A percentile compares a stretch with the other conserved stretches of the same genome.
phyloP scores from a whole-genome alignment of 108 stramenopile genomes.

The Nitzschia putrida region DNA sequence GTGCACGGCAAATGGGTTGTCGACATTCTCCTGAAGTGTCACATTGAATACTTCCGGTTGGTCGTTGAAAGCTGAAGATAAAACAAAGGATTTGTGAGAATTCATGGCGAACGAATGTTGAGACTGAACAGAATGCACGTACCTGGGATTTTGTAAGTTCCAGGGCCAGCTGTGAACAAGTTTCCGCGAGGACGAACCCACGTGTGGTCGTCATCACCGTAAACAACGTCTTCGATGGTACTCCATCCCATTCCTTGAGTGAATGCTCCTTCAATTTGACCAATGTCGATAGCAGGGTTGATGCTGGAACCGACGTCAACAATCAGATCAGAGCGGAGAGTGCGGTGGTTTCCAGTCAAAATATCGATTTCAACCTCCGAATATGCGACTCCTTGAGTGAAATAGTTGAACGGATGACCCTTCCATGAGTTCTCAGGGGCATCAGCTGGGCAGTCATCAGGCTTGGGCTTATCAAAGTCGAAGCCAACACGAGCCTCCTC shows the following conservation, averaged over 20 bases:
- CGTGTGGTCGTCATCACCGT: slow-evolving; percentile 88
- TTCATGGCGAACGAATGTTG: not conserved
- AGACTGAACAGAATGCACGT: slow-evolving; percentile 1
- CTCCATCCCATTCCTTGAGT: slow-evolving; percentile 95
- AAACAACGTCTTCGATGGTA: slow-evolving; percentile 89
- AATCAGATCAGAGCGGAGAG: slow-evolving; percentile 79
- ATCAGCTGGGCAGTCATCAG: slow-evolving; percentile 62
- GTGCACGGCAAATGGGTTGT: slow-evolving; percentile 92
- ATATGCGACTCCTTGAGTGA: slow-evolving; percentile 90
- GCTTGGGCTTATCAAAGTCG: slow-evolving; percentile 71
- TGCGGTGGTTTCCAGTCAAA: slow-evolving; percentile 85
- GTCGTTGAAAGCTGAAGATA: slow-evolving; percentile 87
- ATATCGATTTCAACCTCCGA: slow-evolving; percentile 92
- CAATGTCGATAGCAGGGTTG: slow-evolving; percentile 95
- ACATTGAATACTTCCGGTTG: slow-evolving; percentile 90
- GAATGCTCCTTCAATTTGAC: slow-evolving; percentile 96
- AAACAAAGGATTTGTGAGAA: not conserved
- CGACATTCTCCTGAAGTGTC: slow-evolving; percentile 74
- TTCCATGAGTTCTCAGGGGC: slow-evolving; percentile 86
- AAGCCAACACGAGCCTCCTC: slow-evolving; percentile 79
- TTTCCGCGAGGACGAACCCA: slow-evolving; percentile 87
- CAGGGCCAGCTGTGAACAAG: slow-evolving; percentile 89
- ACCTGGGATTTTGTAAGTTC: slow-evolving; percentile 93
- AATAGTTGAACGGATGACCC: slow-evolving; percentile 92
- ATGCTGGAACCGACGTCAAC: slow-evolving; percentile 90